phyloP scores from a whole-genome alignment of 129 eudicot genomes.

The Pulicaria dysenterica region DNA sequence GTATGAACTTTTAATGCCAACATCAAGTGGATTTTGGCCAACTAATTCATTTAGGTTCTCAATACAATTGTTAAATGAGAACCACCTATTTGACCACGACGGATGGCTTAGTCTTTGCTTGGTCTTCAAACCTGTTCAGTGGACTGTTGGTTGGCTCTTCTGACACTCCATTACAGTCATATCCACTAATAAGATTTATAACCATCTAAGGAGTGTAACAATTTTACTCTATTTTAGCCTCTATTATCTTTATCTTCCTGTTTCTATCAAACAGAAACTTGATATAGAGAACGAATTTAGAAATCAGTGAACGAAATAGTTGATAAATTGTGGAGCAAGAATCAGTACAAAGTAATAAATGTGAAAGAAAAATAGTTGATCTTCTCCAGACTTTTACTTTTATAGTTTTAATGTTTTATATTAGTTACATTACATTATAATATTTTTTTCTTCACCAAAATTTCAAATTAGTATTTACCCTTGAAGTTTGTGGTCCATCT shows the following conservation, averaged over 20 bases:
- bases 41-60: constrained; percentile 2
- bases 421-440: neutral
- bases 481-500: constrained; percentile 22
- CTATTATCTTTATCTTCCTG: neutral
- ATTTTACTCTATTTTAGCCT: neutral
- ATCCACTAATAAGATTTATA: neutral
- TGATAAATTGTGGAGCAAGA: neutral
- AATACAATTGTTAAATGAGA: neutral
- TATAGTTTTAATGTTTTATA: too few species aligned
- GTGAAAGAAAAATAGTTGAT: neutral
- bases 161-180: neutral
- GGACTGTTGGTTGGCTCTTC: neutral
- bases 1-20: constrained; percentile 2
- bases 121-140: neutral
- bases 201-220: neutral
- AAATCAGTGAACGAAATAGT: neutral
- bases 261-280: neutral
- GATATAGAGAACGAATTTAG: neutral
- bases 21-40: neutral
- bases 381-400: constrained; percentile 11
- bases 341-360: neutral
- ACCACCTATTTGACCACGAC: neutral
- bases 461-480: constrained; percentile 9
- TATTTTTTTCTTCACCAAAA: neutral
- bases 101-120: constrained; percentile 6